Evolutionary conservation across 2,329 filamentous ascomycete species (phyloP), one percentile per base, ranked within the genome.

Genomic region (Aspergillus sp.): DNA sequence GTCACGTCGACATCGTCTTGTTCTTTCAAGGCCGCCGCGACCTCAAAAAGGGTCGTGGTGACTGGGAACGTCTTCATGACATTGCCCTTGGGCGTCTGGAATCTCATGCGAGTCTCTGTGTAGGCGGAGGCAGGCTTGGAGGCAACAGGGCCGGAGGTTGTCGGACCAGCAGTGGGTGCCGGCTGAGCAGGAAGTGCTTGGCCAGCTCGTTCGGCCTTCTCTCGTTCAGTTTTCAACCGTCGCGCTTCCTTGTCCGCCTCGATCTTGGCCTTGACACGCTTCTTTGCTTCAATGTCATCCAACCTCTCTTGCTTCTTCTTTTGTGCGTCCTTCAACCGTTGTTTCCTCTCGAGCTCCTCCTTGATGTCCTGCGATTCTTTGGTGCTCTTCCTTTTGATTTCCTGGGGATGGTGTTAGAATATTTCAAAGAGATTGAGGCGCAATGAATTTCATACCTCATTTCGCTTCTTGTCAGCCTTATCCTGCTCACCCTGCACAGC

Each of bases 231-330:
- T 67, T 93, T 95, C 55, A 85, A 79, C 54, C 87, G 84, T 46
- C 93, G 83, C 61, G 91, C 90, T 58, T 88, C 86, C 75, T 94
- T 96, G 73, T 97, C 90, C 12, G 87, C 90, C 58, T 93, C 90
- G 55, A 98, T 95, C 77, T 90, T 90, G 48, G 89, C 90, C 71
- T 90, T 85, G 67, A 96, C 91, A 32, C 87, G 82, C 69, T 85
- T 88, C 76, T 91, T 93, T 9, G 89, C 91, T 39, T 89, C 88
- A 7, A 85, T 68, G 46, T 97, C 93, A 13, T 86, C 88, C 38
- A 81, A 74, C 74, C 96, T 96, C 74, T 98, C 93, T 61, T 85
- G 81, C 47, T 85, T 84, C 75, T 96, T 96, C 60, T 83, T 81
- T 45, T 84, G 84, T 0, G 89, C 90, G 59, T 95, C 89, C 70